A percentile compares a stretch with the other conserved stretches of the same genome.
phyloP scores from a whole-genome alignment of 1,139 yeast genomes.

The Saccharomyces pastorianus region DNA sequence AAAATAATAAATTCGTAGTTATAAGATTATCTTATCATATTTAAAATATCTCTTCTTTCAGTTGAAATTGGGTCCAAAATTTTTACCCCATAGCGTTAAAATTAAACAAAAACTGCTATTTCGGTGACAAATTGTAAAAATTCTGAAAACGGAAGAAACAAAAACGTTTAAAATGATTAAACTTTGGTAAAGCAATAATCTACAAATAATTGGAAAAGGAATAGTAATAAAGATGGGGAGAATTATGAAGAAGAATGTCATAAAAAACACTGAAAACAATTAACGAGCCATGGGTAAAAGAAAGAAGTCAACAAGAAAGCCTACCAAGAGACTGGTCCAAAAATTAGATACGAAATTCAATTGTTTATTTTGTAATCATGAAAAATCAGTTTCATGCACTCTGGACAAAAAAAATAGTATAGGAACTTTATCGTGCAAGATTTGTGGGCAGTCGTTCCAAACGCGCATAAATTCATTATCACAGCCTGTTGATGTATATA shows the following conservation, averaged over 20 bases:
- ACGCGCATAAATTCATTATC: slow-evolving; percentile 63
- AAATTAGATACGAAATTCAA: slow-evolving; percentile 80
- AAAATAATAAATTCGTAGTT: too few relatives aligned
- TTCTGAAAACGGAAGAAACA: neutral
- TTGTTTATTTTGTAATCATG: slow-evolving; percentile 93
- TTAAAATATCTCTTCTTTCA: neutral
- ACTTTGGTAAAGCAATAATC: neutral
- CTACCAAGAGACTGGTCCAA: slow-evolving; percentile 70
- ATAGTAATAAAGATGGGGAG: neutral
- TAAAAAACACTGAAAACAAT: neutral
- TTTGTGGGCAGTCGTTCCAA: slow-evolving; percentile 92
- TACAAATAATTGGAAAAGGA: neutral
- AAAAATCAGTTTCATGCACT: slow-evolving; percentile 79
- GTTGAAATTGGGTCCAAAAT: neutral
- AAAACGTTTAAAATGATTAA: neutral
- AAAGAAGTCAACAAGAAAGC: slow-evolving; percentile 81
- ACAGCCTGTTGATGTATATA: slow-evolving; percentile 83
- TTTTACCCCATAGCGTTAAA: too few relatives aligned
- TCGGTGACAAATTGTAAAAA: neutral
- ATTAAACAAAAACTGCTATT: neutral
- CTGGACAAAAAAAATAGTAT: slow-evolving; percentile 80
- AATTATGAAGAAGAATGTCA: neutral
- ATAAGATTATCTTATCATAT: neutral
- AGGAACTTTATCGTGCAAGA: slow-evolving; percentile 82
- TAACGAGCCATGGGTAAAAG: slow-evolving; percentile 59